Evolutionary conservation across 2,329 filamentous ascomycete species (phyloP).

Genomic region (Penicillium sp.): DNA sequence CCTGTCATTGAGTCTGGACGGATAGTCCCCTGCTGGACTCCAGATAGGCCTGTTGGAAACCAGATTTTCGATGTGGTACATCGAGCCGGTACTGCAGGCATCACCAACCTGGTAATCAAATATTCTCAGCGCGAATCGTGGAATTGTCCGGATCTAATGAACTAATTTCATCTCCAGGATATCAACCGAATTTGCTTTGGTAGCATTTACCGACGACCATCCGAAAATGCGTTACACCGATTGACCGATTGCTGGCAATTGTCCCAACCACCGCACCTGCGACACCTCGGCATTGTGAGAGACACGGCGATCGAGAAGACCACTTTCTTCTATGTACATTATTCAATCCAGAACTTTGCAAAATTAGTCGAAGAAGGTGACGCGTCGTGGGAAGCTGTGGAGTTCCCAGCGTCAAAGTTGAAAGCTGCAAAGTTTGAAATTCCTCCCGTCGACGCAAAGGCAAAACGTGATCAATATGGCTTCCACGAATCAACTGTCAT

Average conservation of each 20-base stretch:
- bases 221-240: conserved; percentile 49
- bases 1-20: conserved; percentile 29
- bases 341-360: conserved; percentile 48
- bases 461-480: conserved; percentile 44
- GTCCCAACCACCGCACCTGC: conserved; percentile 53
- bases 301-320: conserved; percentile 47
- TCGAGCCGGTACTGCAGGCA: conserved; percentile 43
- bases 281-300: conserved; percentile 52
- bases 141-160: neutral
- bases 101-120: conserved; percentile 40
- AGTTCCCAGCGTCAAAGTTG: conserved; percentile 27
- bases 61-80: conserved; percentile 47
- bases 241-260: conserved; percentile 52
- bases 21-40: conserved; percentile 49
- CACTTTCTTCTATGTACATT: conserved; percentile 50
- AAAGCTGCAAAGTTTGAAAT: conserved; percentile 25
- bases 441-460: conserved; percentile 27
- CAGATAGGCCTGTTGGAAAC: conserved; percentile 49
- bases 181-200: conserved; percentile 43
- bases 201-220: conserved; percentile 48
- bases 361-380: conserved; percentile 47
- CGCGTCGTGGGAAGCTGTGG: conserved; percentile 51
- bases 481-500: conserved; percentile 35
- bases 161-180: conserved; percentile 20
- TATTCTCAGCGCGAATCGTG: neutral